Evolutionary conservation across 495 filamentous ascomycete genomes (phyloP).

Genomic region (Amorphotheca resinae): DNA sequence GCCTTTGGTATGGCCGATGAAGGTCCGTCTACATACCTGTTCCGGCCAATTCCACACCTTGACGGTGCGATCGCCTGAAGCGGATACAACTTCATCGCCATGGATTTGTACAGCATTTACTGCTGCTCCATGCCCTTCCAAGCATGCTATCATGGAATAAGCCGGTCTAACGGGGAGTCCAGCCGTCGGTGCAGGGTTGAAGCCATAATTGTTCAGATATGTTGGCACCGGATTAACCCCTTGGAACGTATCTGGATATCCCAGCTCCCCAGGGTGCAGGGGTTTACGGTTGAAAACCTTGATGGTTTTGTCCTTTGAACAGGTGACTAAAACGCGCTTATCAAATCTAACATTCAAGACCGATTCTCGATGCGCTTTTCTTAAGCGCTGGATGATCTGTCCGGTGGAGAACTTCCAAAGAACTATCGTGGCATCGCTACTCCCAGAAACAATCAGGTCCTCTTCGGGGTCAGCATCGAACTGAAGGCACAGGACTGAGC

Average conservation of each 20-base stretch:
- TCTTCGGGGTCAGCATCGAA: slow-evolving; percentile 88
- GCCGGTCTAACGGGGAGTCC: slow-evolving; percentile 38
- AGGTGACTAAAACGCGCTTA: slow-evolving; percentile 80
- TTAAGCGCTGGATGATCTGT: slow-evolving; percentile 56
- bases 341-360: slow-evolving; percentile 95
- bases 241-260: slow-evolving; percentile 41
- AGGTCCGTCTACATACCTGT: slow-evolving; percentile 59
- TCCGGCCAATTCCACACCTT: slow-evolving; percentile 88
- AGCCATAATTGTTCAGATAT: slow-evolving; percentile 34
- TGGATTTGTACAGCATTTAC: slow-evolving; percentile 94
- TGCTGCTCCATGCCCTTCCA: slow-evolving; percentile 76
- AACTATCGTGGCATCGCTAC: slow-evolving; percentile 80
- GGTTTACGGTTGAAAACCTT: slow-evolving; percentile 83
- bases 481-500: slow-evolving; percentile 88
- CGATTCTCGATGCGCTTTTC: slow-evolving; percentile 70
- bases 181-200: slow-evolving; percentile 31
- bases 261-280: slow-evolving; percentile 51
- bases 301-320: slow-evolving; percentile 92
- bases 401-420: slow-evolving; percentile 92
- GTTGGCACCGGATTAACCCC: slow-evolving; percentile 45
- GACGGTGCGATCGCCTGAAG: slow-evolving; percentile 81
- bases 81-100: slow-evolving; percentile 78
- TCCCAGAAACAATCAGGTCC: slow-evolving; percentile 86
- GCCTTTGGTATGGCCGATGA: slow-evolving; percentile 82
- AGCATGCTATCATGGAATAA: slow-evolving; percentile 64